phyloP scores from a whole-genome alignment of 305 asterid genomes.

The Fraxinus nigra region DNA sequence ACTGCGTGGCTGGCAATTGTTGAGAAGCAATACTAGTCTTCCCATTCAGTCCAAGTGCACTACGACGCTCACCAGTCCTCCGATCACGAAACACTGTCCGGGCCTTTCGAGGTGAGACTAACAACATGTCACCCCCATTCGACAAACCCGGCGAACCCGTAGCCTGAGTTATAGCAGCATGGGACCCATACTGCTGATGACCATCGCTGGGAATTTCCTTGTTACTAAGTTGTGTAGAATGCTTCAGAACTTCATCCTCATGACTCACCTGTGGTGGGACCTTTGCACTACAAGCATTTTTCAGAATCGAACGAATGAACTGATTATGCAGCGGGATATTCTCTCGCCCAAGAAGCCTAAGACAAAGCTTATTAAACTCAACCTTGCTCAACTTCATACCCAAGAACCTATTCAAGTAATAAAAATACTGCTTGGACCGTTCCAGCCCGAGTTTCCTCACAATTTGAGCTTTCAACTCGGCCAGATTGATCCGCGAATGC shows the following conservation, averaged over 20 bases:
- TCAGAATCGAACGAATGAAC: slow-evolving; percentile 56
- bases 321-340: slow-evolving; percentile 61
- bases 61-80: slow-evolving; percentile 54
- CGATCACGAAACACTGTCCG: slow-evolving; percentile 62
- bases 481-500: slow-evolving; percentile 59
- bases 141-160: slow-evolving; percentile 53
- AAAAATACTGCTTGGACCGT: slow-evolving; percentile 63
- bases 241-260: slow-evolving; percentile 42
- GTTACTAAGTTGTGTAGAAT: slow-evolving; percentile 34
- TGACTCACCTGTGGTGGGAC: slow-evolving; percentile 44
- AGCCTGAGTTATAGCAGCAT: slow-evolving; percentile 33
- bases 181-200: slow-evolving; percentile 60
- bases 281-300: slow-evolving; percentile 61
- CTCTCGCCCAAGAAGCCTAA: slow-evolving; percentile 48
- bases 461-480: slow-evolving; percentile 60
- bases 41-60: slow-evolving; percentile 65
- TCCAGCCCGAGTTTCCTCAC: slow-evolving; percentile 60
- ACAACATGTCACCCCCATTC: slow-evolving; percentile 70
- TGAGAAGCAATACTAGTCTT: slow-evolving; percentile 44
- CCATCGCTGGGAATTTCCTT: slow-evolving; percentile 44
- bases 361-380: slow-evolving; percentile 69
- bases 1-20: slow-evolving; percentile 36
- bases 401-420: slow-evolving; percentile 57
- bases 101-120: slow-evolving; percentile 74
- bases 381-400: slow-evolving; percentile 57